Percentiles rank a stretch among this genome's conserved stretches.
phyloP scores from a whole-genome alignment of 306 rosid species.

The Pachyrhizus erosus region DNA sequence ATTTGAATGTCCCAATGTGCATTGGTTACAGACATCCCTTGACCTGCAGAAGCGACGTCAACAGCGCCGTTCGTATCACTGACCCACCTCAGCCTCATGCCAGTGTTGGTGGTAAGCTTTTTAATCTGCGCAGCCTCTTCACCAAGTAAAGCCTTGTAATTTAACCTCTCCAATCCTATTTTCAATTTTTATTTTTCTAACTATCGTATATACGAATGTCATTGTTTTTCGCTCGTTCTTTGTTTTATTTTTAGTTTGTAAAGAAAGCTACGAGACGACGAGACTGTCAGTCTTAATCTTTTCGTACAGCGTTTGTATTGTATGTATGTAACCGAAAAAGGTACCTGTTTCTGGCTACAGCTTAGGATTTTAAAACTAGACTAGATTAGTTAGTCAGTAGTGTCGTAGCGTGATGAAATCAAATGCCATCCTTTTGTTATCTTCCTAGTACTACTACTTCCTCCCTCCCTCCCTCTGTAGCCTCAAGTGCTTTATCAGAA shows the following conservation, averaged over 20 bases:
- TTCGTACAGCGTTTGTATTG: not conserved
- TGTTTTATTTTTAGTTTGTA: not conserved
- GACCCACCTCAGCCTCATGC: not conserved
- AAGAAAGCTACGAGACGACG: constrained; percentile 14
- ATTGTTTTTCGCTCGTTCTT: not conserved
- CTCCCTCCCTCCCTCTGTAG: not conserved
- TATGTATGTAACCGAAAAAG: constrained; percentile 21
- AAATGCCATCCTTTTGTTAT: constrained; percentile 12
- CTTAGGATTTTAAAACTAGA: constrained; percentile 17
- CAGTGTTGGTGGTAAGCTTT: constrained; percentile 51
- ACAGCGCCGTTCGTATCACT: too few relatives aligned
- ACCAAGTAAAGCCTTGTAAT: constrained; percentile 60
- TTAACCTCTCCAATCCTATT: too few relatives aligned
- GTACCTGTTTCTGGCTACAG: constrained; percentile 14
- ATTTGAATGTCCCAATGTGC: constrained; percentile 79
- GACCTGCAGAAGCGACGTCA: constrained; percentile 67
- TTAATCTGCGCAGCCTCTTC: constrained; percentile 76
- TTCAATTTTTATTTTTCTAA: not conserved
- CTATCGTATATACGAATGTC: not conserved
- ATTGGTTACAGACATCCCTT: constrained; percentile 60
- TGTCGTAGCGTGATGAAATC: constrained; percentile 14
- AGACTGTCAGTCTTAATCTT: too few relatives aligned
- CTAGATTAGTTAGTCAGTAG: constrained; percentile 28
- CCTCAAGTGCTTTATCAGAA: not conserved
- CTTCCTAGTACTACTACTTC: not conserved